Percentiles rank a stretch among this genome's conserved stretches.
Evolutionary conservation across 1,284 basidiomycete genomes (phyloP).

Genomic region (Leccinum insolens): DNA sequence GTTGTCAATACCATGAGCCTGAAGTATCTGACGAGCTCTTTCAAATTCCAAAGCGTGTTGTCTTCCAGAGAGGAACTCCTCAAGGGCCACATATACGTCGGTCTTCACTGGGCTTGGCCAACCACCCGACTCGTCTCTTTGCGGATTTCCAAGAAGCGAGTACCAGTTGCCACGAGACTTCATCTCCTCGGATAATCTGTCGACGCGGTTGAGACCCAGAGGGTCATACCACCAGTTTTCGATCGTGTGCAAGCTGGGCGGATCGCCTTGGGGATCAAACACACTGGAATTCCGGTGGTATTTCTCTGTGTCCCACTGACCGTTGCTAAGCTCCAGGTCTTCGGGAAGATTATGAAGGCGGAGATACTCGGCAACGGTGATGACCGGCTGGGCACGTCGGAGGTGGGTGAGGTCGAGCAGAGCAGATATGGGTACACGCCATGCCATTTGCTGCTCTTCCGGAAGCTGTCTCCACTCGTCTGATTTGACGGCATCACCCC

Average conservation of each 20-base stretch:
- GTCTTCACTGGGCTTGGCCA: constrained; percentile 29
- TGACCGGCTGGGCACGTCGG: constrained; percentile 40
- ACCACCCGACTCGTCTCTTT: constrained; percentile 24
- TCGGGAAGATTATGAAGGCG: constrained; percentile 41
- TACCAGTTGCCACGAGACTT: constrained; percentile 36
- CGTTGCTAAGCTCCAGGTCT: constrained; percentile 38
- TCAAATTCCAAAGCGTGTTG: constrained; percentile 23
- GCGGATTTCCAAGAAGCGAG: constrained; percentile 21
- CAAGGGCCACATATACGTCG: constrained; percentile 21
- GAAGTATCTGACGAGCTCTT: constrained; percentile 23
- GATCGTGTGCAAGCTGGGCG: constrained; percentile 37
- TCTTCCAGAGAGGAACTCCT: constrained; percentile 21
- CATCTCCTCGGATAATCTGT: constrained; percentile 37
- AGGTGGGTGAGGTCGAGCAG: constrained; percentile 51
- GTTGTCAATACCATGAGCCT: constrained; percentile 15
- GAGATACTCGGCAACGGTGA: constrained; percentile 46
- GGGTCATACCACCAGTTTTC: constrained; percentile 48
- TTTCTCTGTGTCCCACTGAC: constrained; percentile 39
- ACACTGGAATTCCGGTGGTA: constrained; percentile 29
- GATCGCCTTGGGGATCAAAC: constrained; percentile 18
- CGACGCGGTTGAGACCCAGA: constrained; percentile 39
- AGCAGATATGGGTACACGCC: constrained; percentile 40
- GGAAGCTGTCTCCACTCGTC: constrained; percentile 46
- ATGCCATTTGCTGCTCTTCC: constrained; percentile 45
- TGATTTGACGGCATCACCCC: constrained; percentile 41